Evolutionary conservation across 352 stramenopile species (phyloP).

Genomic region (Pythium pyrilobum): DNA sequence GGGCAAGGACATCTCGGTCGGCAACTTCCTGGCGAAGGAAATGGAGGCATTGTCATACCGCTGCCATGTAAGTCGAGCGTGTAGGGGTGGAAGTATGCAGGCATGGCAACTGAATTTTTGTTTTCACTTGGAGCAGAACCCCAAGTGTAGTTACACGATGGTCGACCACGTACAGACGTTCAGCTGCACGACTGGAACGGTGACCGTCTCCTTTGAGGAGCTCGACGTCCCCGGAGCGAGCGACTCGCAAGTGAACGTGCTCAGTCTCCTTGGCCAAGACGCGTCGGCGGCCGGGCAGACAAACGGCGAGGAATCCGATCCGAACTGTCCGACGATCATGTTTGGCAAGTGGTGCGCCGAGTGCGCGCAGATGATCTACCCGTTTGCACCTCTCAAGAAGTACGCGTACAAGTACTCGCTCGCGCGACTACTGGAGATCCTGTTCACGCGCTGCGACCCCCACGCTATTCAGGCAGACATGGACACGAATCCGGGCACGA

Average conservation of each 20-base stretch:
- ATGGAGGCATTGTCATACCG: slow-evolving; percentile 62
- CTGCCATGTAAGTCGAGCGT: slow-evolving; percentile 61
- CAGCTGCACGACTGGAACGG: slow-evolving; percentile 58
- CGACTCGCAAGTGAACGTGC: slow-evolving; percentile 41
- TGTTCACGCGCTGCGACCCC: slow-evolving; percentile 86
- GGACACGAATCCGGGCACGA: slow-evolving; percentile 2
- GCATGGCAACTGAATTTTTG: not conserved
- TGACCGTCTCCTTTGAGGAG: slow-evolving; percentile 82
- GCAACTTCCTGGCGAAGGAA: slow-evolving; percentile 73
- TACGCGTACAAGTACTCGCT: slow-evolving; percentile 97
- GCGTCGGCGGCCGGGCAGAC: slow-evolving; percentile 2
- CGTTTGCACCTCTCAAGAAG: slow-evolving; percentile 84
- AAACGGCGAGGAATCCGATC: not conserved
- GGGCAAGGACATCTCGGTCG: slow-evolving; percentile 72
- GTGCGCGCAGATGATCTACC: slow-evolving; percentile 91
- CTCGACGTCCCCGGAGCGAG: slow-evolving; percentile 25
- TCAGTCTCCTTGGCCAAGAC: slow-evolving; percentile 24
- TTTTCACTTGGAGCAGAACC: slow-evolving; percentile 34
- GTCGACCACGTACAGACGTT: slow-evolving; percentile 81
- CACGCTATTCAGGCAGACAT: slow-evolving; percentile 10
- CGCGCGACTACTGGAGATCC: slow-evolving; percentile 96
- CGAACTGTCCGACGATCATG: slow-evolving; percentile 65
- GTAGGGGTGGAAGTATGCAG: not conserved
- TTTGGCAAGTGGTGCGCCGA: slow-evolving; percentile 97
- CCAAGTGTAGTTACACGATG: slow-evolving; percentile 78